Evolutionary conservation across 176 grass and related monocot genomes (phyloP), one percentile per base, ranked within the genome.

Genomic region (Cocos nucifera): DNA sequence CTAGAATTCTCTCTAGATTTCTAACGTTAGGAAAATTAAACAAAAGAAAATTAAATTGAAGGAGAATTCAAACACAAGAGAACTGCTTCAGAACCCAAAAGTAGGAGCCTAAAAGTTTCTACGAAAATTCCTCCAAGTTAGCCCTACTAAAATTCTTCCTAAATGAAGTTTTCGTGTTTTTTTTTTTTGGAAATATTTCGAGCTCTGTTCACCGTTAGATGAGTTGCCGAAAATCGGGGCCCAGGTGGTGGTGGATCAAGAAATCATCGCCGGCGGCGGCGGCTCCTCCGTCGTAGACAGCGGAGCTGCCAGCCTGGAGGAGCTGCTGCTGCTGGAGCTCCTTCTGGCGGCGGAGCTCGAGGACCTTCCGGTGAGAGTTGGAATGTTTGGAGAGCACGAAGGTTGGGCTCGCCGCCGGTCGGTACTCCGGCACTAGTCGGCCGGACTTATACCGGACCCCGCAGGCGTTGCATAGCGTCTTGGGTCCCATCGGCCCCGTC

Each of bases 41-140:
- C 73, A 73, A 65, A 29, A 54, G 74, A 82, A 85, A 95, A 14
- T 44, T 44, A 89, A 48, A 79, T 73, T 28, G 57, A 74, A 67
- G 55, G 70, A 66, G 15, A 30, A 55, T 48, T 57, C 57, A 49
- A 80, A 60, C 53, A 61, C 55, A 53, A 15, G 51, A 69, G 50
- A 82, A n/a, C 18, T 66, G 53, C 75, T 61, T 59, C 64, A 17
- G 69, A 86, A 68, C 16, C 4, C 4, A 54, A 25, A 39, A 10
- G 71, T 5, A 53, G 44, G 25, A 68, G 63, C 60, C 69, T 71
- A 67, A 28, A 54, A 53, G 28, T 30, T 44, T 44, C 35, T 44
- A 12, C 35, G 8, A 12, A 44, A 44, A 44, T 44, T 44, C 35
- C 35, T 14, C 35, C 35, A 12, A 12, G 35, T 14, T 44, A 44